Percentiles rank a stretch among this genome's conserved stretches.
Conservation (phyloP, 495 filamentous ascomycete genomes). For the Massariosphaeria phaeospora region DNA sequence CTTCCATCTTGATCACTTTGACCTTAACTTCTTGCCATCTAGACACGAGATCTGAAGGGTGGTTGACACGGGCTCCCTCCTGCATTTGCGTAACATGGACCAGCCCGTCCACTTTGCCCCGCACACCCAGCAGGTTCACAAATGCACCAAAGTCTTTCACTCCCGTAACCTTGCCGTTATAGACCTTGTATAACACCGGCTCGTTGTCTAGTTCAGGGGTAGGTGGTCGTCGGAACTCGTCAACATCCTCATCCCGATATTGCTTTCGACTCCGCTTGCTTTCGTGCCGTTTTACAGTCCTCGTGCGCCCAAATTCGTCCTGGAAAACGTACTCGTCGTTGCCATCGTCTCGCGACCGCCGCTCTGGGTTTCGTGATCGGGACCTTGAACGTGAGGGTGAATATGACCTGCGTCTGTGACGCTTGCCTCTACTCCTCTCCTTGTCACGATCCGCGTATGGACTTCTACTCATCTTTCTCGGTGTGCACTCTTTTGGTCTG, state of each 20-base stretch:
- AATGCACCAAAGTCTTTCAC: slow-evolving; percentile 95
- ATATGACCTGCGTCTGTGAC: slow-evolving; percentile 51
- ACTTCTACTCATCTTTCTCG: slow-evolving; percentile 67
- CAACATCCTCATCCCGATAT: slow-evolving; percentile 50
- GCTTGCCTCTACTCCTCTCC: slow-evolving; percentile 47
- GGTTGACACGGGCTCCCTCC: slow-evolving; percentile 80
- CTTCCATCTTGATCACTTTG: slow-evolving; percentile 84
- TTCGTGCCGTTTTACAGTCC: slow-evolving; percentile 40
- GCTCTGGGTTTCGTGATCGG: slow-evolving; percentile 47
- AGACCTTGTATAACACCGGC: slow-evolving; percentile 80
- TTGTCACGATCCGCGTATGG: slow-evolving; percentile 57
- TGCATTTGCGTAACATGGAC: slow-evolving; percentile 96
- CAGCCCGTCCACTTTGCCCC: slow-evolving; percentile 84
- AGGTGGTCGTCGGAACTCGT: slow-evolving; percentile 65
- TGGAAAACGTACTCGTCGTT: slow-evolving; percentile 50
- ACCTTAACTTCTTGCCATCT: slow-evolving; percentile 83
- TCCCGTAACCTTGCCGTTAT: slow-evolving; percentile 82
- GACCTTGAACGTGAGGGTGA: slow-evolving; percentile 42
- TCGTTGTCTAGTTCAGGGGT: slow-evolving; percentile 74
- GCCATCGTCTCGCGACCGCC: slow-evolving; percentile 51
- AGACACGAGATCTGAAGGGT: slow-evolving; percentile 81
- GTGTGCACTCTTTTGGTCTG: slow-evolving; percentile 40
- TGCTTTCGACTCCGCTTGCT: slow-evolving; percentile 37
- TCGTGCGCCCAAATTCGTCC: slow-evolving; percentile 59
- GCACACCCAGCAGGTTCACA: slow-evolving; percentile 82